Base-by-base conservation (phyloP, 768 basidiomycete species). In the Tylopilus plumbeoviolaceoides region DNA sequence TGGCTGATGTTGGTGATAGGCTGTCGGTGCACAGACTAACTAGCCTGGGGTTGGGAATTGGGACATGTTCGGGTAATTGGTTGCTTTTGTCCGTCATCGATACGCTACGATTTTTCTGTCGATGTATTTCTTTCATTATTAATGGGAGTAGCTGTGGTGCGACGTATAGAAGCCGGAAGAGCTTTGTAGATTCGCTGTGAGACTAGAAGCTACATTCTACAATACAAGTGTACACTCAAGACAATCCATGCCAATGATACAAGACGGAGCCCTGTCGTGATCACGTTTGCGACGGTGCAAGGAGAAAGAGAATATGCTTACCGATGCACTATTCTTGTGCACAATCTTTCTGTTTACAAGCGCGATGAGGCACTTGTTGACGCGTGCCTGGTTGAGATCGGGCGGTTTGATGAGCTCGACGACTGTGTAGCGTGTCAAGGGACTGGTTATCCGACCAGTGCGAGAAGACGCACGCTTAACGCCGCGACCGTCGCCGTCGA, bases 351-450 rank as follows among this genome's bases (percentile, higher is more conserved):
- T 79, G 63, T 87, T 87, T 5, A 95, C 92, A 7, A 98, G 74
- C 2, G 92, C 91, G 48, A 98, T 92, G 35, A 98, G 76, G 60
- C 92, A 95, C 67, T 92, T 95, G 69, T 97, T 95, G 39, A 92
- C 94, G 40, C 89, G 79, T 8, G 92, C 88, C 73, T 95, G 93
- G 48, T 85, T 90, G 35, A 95, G 78, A 57, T 92, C 89, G 0
- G 91, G 90, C 2, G 84, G 84, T 39, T 76, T 78, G 59, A 94
- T 79, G 50, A 95, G 76, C 51, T 91, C 89, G 28, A 79, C 70
- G 21, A 95, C 93, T 95, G 4, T 15, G 17, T 9, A 18, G n/a
- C 27, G 30, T 28, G 28, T 62, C 1, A 62, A 35, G 25, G 33
- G 27, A 36, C 0, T n/a, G 28, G 7, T 14, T 4, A 8, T 43